Evolutionary conservation across 805 yeast genomes (phyloP), one percentile per base, ranked within the genome.

Genomic region (Yarrowia sp.): DNA sequence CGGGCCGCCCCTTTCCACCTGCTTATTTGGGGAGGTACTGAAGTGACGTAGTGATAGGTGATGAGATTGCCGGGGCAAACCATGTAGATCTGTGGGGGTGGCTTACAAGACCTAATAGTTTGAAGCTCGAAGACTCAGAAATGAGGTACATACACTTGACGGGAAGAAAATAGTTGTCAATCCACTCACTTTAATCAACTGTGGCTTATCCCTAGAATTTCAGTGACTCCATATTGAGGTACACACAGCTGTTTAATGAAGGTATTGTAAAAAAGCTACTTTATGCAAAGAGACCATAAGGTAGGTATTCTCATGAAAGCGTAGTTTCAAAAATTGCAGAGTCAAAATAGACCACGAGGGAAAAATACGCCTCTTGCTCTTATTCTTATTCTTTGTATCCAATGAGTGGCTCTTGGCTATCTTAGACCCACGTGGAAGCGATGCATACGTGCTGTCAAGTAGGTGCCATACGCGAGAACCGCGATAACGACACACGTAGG

Each of bases 341-440:
- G 51, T 28, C 14, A 44, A n/a, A 44, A 26, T 19, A 44, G 33
- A 26, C 30, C 8, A 26, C 4, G 30, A 26, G 30, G 30, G 4
- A 8, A 8, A 5, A 26, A 26, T 4, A 26, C 30, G 4, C 30
- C 30, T 26, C 30, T 26, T 40, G 22, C 7, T 38, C 6, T 1
- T 21, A 8, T 41, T 21, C n/a, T 41, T 16, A 22, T 28, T 44
- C 35, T 26, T 44, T 46, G 35, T 46, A 24, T 43, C 32, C 12
- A 28, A n/a, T 17, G n/a, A 46, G 52, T 46, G 52, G 52, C 22
- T 30, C 52, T 46, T 28, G 52, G 49, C 32, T 44, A 21, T 44
- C 49, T 26, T 21, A 14, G 4, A 10, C 30, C 22, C 51, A 44
- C 51, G 51, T 44, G 51, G 16, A 43, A 44, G 7, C 19, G n/a